Base-by-base conservation (phyloP, 83 land plant genomes). In the Picea mariana region DNA sequence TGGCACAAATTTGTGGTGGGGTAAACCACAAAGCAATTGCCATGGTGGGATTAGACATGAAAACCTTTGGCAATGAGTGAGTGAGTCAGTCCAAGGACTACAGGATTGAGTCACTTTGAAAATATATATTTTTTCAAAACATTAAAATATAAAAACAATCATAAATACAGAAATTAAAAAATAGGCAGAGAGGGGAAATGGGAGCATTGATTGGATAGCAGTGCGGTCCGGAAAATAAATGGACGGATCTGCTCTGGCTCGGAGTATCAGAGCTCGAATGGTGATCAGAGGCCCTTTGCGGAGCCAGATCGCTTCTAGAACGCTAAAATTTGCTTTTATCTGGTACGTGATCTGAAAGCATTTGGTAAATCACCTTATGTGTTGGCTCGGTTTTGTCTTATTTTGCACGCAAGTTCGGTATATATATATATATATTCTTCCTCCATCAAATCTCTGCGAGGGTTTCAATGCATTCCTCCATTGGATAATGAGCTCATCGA, bases 251-350 rank as follows among this genome's bases (percentile, higher is more conserved):
- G 75, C 23, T 15, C 24, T 38, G 20, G 76, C n/a, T 31, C 7
- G 55, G 24, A n/a, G 77, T 49, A 73, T 73, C 58, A 69, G 77
- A 73, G 58, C 15, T 55, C 58, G 58, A 55, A 55, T 55, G 58
- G 58, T 55, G 77, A 73, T 73, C 77, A 38, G 77, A 73, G 77
- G 15, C 24, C 55, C 18, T 73, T 9, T 20, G 26, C 58, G n/a
- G 18, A 12, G 58, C 24, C 77, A 21, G 58, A 73, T 44, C 77
- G 23, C 11, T 73, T 9, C 12, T 24, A 73, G 1, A 44, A 9
- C 11, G 77, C 47, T 52, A 20, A 40, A 44, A 40, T 47, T 73
- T 73, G 26, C 55, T 73, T 49, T 12, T 47, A 6, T 73, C 21
- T 44, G 75, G 11, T n/a, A 69, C 75, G 47, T 69, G 42, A 69